These are phyloP conservation scores for Yamadazyma sp. DNA, from an alignment of 1,139 yeast species.

Conservation along the genomic window DNA sequence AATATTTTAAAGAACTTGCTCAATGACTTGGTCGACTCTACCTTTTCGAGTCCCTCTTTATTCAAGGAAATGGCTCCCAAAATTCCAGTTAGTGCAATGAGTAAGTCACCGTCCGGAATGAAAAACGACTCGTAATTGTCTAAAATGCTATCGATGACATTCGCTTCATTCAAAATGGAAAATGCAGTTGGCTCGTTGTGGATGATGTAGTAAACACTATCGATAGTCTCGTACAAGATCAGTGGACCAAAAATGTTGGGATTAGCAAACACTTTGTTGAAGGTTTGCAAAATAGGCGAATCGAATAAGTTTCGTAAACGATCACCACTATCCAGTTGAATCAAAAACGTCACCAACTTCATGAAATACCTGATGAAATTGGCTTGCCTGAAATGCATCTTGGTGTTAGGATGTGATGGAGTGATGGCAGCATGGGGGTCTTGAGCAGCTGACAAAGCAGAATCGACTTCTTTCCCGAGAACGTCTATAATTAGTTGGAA, in stretches of 20 bases:
- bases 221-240: slow-evolving; percentile 63
- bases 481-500: slow-evolving; percentile 60
- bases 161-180: slow-evolving; percentile 76
- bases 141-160: slow-evolving; percentile 65
- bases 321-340: slow-evolving; percentile 78
- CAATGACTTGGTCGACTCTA: slow-evolving; percentile 49
- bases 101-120: slow-evolving; percentile 57
- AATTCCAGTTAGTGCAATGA: slow-evolving; percentile 69
- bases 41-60: slow-evolving; percentile 64
- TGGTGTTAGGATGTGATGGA: slow-evolving; percentile 60
- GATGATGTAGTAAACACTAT: slow-evolving; percentile 68
- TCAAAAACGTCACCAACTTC: slow-evolving; percentile 62
- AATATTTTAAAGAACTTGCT: slow-evolving; percentile 53
- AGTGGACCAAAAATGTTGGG: slow-evolving; percentile 68
- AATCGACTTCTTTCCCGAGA: slow-evolving; percentile 65
- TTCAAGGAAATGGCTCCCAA: slow-evolving; percentile 84
- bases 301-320: slow-evolving; percentile 83
- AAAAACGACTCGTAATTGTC: slow-evolving; percentile 53
- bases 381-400: slow-evolving; percentile 65
- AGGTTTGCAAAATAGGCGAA: slow-evolving; percentile 66
- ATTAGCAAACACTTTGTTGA: slow-evolving; percentile 60
- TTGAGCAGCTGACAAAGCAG: slow-evolving; percentile 59
- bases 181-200: slow-evolving; percentile 93
- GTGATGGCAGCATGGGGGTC: slow-evolving; percentile 53
- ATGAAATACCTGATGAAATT: slow-evolving; percentile 55